Base-by-base conservation (phyloP, 805 yeast genomes). In the Kuraishia capsulata region DNA sequence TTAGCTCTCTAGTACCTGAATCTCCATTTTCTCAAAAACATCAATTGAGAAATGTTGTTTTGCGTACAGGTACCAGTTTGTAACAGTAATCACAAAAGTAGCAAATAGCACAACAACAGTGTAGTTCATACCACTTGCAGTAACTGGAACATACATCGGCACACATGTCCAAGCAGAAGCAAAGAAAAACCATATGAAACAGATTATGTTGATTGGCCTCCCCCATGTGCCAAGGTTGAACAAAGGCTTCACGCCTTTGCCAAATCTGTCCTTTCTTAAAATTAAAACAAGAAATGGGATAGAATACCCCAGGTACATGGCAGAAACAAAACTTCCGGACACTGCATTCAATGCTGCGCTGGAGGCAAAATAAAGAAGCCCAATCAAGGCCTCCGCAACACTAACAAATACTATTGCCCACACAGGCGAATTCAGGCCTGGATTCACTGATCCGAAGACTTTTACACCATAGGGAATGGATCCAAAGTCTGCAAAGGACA, bases 401-500 rank as follows among this genome's bases (percentile, higher is more conserved):
- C 41, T 33, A 4, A 41, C 41, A 23, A 49, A 40, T 9, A 35
- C 14, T 16, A 48, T 38, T 3, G 52, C 42, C 35, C 45, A 41
- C 5, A 46, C 23, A n/a, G 53, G 53, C 14, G 43, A 40, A 32
- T 46, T 47, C 20, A 41, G 40, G 3, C 24, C 40, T 1, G 29
- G 20, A 31, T 40, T 29, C 24, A 52, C 46, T 21, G 16, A 36
- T 16, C 52, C 46, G 29, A 53, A 42, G 25, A 33, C 37, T 5
- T 26, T 25, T 17, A 8, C 10, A 11, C 51, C 47, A 42, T 44
- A 50, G 25, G 54, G 54, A 9, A 48, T 25, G 9, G 48, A 48
- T 30, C 43, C 41, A 3, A 45, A 40, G 23, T 40, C 42, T 5
- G 51, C 46, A 42, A 51, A 50, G 19, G 56, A 35, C 54, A 48